Base-by-base conservation (phyloP, 2,329 filamentous ascomycete genomes). In the Trichoderma lentiforme region DNA sequence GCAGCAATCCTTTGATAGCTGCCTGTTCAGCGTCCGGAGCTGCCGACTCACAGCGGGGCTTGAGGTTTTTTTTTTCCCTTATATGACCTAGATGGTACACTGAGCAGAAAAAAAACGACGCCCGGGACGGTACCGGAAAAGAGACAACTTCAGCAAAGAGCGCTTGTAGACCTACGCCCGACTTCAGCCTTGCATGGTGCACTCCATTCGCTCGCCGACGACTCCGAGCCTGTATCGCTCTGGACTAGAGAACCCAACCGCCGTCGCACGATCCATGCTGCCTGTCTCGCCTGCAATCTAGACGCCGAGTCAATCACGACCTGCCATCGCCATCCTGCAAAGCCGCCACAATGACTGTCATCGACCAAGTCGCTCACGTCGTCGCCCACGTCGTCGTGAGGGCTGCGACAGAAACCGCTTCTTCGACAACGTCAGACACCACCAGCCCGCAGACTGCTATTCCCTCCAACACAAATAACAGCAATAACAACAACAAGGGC, bases 331-430 rank as follows among this genome's bases (percentile, higher is more conserved):
- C 28, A 18, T 53, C n/a, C 56, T 28, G 51, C 63, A 61, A 60
- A 58, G 32, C n/a, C n/a, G 18, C n/a, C 61, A 51, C 66, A 24
- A 84, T 84, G 83, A 78, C 79, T 53, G 76, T 79, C 72, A 65
- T 84, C 71, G 77, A 83, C 65, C 77, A 82, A 69, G 77, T 80
- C 58, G 72, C 84, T 70, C 78, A 79, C 73, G 79, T 81, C 70
- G 81, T 80, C 70, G 80, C 78, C 51, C 75, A 81, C 62, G 74
- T 83, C 30, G 79, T 83, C 69, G 82, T 79, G 65, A 79, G 82
- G 68, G 79, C 78, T 61, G 78, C 81, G 61, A 67, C 73, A 12
- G 15, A 58, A 32, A 43, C 73, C 0, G 32, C 75, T 12, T 71
- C 76, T 30, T 60, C 74, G 18, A 74, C 75, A 1, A 53, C 70